These are phyloP conservation scores for Gloeophyllum trabeum DNA, from an alignment of 768 basidiomycete species.

Conservation along the genomic window DNA sequence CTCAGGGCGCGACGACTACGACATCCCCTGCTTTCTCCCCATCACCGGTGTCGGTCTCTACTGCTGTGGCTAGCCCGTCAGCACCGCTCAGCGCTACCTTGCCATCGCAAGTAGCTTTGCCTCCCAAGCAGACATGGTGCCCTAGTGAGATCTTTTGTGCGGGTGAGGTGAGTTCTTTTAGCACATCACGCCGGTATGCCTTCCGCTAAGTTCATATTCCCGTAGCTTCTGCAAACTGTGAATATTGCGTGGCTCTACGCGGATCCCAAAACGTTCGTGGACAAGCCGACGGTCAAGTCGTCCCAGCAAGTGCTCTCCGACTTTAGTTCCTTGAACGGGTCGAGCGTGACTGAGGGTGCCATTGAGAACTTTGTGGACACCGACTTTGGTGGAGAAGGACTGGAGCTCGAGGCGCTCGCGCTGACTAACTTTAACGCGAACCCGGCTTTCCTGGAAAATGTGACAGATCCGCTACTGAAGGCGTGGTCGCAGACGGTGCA, in stretches of 20 bases:
- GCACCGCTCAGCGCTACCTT: constrained; percentile 37
- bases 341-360: constrained; percentile 45
- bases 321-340: constrained; percentile 38
- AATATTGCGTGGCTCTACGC: constrained; percentile 64
- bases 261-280: constrained; percentile 85
- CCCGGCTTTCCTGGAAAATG: constrained; percentile 61
- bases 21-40: neutral
- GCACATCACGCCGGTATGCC: neutral
- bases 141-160: constrained; percentile 71
- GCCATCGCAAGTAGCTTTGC: constrained; percentile 53
- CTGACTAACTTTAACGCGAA: constrained; percentile 49
- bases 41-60: constrained; percentile 20
- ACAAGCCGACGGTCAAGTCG: constrained; percentile 71
- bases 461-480: constrained; percentile 56
- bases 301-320: constrained; percentile 58
- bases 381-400: constrained; percentile 79
- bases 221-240: constrained; percentile 74
- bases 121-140: constrained; percentile 72
- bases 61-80: constrained; percentile 56
- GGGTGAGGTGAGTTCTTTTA: constrained; percentile 43
- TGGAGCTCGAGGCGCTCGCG: constrained; percentile 56
- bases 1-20: neutral
- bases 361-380: constrained; percentile 60
- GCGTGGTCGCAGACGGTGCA: constrained; percentile 76
- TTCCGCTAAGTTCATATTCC: constrained; percentile 3